Percentiles rank a stretch among this genome's conserved stretches.
Conservation (phyloP, 2,329 filamentous ascomycete species). For the Chaetomium olivaceum region DNA sequence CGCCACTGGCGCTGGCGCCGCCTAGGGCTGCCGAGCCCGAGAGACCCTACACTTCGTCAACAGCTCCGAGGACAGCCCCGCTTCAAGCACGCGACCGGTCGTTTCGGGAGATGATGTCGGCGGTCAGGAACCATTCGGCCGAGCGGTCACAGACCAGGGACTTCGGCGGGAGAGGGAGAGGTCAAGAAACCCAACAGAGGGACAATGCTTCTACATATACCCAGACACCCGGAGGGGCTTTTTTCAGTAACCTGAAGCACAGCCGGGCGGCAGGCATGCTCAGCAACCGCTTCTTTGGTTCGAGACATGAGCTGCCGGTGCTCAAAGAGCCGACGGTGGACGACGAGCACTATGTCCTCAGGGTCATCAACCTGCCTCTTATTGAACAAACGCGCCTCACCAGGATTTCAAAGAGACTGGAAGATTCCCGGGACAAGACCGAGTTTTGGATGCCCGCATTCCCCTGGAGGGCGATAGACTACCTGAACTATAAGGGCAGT, state of each 20-base stretch:
- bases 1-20: constrained; percentile 30
- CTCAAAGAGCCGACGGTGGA: constrained; percentile 68
- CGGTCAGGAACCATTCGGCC: constrained; percentile 68
- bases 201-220: constrained; percentile 57
- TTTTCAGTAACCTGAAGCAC: constrained; percentile 73
- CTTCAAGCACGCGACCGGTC: constrained; percentile 64
- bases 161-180: constrained; percentile 45
- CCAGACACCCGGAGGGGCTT: constrained; percentile 61
- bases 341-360: constrained; percentile 78
- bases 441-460: constrained; percentile 99
- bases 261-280: constrained; percentile 78
- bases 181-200: constrained; percentile 50
- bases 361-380: constrained; percentile 81
- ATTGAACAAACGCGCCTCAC: constrained; percentile 89
- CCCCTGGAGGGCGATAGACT: constrained; percentile 94
- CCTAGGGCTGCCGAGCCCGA: constrained; percentile 42
- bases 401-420: constrained; percentile 84
- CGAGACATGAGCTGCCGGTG: constrained; percentile 68
- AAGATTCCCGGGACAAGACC: constrained; percentile 89
- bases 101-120: constrained; percentile 68
- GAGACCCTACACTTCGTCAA: constrained; percentile 41
- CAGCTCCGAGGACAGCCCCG: constrained; percentile 62
- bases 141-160: constrained; percentile 60
- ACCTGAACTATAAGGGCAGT: constrained; percentile 90
- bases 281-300: constrained; percentile 78